Conservation (phyloP, 73 alveolate genomes). For the Symbiodinium natans region DNA sequence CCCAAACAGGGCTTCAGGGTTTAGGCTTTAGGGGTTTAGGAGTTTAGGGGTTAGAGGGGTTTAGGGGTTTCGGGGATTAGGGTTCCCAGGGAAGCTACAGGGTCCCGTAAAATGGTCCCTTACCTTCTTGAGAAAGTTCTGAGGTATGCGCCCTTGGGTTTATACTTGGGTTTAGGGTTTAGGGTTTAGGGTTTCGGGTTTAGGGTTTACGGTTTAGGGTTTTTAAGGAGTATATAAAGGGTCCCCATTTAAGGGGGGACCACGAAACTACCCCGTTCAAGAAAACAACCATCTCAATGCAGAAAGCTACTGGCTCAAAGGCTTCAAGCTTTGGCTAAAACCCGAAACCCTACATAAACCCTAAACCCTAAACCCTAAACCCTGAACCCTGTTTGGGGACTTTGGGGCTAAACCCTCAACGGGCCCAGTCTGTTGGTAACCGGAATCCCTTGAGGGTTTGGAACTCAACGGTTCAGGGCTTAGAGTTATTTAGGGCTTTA, state of each 20-base stretch:
- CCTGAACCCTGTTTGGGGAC: neutral
- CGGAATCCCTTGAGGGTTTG: neutral
- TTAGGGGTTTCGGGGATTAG: neutral
- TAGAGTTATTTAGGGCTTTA: too few relatives aligned
- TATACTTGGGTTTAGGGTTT: too few relatives aligned
- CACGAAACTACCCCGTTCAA: too few relatives aligned
- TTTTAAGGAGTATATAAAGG: neutral
- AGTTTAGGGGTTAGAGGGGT: neutral
- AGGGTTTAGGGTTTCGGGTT: neutral
- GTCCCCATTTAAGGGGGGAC: too few relatives aligned
- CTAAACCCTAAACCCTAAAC: neutral
- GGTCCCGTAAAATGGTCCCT: neutral
- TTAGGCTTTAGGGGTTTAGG: neutral
- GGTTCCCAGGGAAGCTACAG: neutral
- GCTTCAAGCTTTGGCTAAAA: too few relatives aligned
- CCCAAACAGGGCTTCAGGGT: neutral
- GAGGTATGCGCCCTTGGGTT: too few relatives aligned
- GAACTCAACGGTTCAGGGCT: neutral
- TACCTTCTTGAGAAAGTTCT: too few relatives aligned
- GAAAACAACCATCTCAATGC: too few relatives aligned
- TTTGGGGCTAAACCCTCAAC: neutral
- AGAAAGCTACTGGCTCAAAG: too few relatives aligned
- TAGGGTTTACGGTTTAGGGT: neutral
- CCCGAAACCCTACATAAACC: neutral
- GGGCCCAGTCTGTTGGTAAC: neutral